A percentile compares a stretch with the other conserved stretches of the same genome.
These are phyloP conservation scores for Monilinia vaccinii-corymbosi DNA, from an alignment of 2,329 filamentous ascomycete species.

Conservation along the genomic window DNA sequence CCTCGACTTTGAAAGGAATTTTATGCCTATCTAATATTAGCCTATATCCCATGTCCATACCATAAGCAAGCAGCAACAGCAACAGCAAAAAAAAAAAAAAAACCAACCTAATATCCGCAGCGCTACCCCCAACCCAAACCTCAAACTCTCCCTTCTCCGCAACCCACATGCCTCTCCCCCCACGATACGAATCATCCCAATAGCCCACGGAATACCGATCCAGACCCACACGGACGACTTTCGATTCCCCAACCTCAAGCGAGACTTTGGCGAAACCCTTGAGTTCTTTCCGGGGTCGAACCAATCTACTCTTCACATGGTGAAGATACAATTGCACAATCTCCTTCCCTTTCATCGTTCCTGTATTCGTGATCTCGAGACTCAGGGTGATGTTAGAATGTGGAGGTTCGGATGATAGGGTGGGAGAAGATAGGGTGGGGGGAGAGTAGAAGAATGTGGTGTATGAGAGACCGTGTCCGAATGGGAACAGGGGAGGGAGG, in stretches of 20 bases:
- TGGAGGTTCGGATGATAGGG: conserved; percentile 25
- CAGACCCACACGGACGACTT: conserved; percentile 33
- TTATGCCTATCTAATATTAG: conserved; percentile 32
- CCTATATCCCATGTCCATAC: background rate
- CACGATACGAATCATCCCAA: conserved; percentile 41
- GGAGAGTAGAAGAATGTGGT: conserved; percentile 57
- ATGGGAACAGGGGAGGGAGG: conserved; percentile 56
- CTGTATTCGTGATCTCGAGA: conserved; percentile 51
- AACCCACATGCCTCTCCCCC: conserved; percentile 40
- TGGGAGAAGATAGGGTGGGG: conserved; percentile 39
- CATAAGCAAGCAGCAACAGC: background rate
- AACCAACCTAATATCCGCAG: conserved; percentile 51
- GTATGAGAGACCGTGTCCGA: conserved; percentile 67
- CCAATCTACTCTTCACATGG: conserved; percentile 53
- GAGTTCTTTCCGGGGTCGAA: conserved; percentile 60
- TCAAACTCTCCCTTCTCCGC: conserved; percentile 56
- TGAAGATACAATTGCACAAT: conserved; percentile 60
- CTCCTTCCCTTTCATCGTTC: conserved; percentile 47
- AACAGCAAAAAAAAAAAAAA: background rate
- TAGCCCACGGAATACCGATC: conserved; percentile 46
- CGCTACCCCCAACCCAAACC: conserved; percentile 52
- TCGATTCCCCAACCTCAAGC: conserved; percentile 43
- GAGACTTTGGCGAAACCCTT: conserved; percentile 59
- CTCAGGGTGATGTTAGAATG: conserved; percentile 27
- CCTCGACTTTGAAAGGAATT: conserved; percentile 47